Base-by-base conservation (phyloP, 2,329 filamentous ascomycete species). In the Berkeleyomyces rouxiae region DNA sequence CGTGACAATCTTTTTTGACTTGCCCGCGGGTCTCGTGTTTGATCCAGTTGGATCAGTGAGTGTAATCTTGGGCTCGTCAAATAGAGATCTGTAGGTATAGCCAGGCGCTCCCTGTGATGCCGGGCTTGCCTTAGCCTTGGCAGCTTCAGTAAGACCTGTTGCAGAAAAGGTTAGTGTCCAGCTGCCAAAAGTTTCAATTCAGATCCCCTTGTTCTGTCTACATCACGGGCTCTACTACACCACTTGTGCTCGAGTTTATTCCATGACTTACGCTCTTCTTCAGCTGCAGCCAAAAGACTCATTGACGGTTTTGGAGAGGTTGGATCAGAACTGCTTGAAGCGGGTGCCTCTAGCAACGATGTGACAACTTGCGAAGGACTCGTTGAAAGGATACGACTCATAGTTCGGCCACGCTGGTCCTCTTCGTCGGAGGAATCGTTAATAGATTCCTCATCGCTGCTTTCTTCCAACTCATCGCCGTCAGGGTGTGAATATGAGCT, bases 251-350 rank as follows among this genome's bases (percentile, higher is more conserved):
- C 23, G 23, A 23, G 2, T 23, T 1, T 23, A 23, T 23, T 16
- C 31, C 51, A n/a, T 55, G 51, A 79, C 86, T 70, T 78, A 88
- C 89, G 81, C 71, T 92, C 88, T 77, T 90, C 85, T 70, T 92
- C 86, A 0, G 85, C 85, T 5, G 86, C 87, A 46, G 85, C 87
- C 61, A 91, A 74, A 63, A 90, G 72, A 68, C 84, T 89, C 70
- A 78, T 75, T 0, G 79, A 73, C 66, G 72, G 70, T 66, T 72
- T 66, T 68, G 74, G 71, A 61, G 51, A 55, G 11, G 67, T 72
- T 1, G 74, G 66, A 69, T 66, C 62, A 70, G 44, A 33, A 44
- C 33, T 33, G 33, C n/a, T 33, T 13, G 13, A 4, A 53, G 59
- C 31, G 4, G 59, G 44, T 10, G 7, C 16, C 10, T 62, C 61